Conservation (phyloP, 2,329 filamentous ascomycete genomes). For the Ophiognomonia clavigignenti-juglandacearum region DNA sequence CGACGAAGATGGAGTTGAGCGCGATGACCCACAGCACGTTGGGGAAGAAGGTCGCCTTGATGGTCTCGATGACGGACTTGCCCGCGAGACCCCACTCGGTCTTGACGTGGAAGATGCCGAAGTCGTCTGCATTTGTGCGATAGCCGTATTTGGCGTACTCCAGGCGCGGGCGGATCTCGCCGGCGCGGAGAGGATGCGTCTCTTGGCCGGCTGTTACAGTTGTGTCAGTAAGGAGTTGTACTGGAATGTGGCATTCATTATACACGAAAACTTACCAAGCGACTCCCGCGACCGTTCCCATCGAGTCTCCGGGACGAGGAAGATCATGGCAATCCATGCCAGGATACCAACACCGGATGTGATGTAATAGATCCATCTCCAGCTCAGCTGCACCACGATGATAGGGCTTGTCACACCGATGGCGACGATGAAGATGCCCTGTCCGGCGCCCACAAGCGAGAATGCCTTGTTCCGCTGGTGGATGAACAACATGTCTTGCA, state of each 20-base stretch:
- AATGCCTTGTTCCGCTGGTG: slow-evolving; percentile 21
- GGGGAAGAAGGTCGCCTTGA: slow-evolving; percentile 19
- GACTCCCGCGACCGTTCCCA: slow-evolving; percentile 17
- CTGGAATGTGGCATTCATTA: background rate
- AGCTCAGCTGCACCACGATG: slow-evolving; percentile 17
- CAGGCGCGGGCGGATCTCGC: slow-evolving; percentile 17
- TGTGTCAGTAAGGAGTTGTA: background rate
- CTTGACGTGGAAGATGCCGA: slow-evolving; percentile 17
- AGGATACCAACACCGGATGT: slow-evolving; percentile 15
- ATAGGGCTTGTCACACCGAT: slow-evolving; percentile 17
- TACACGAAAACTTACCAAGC: slow-evolving; percentile 16
- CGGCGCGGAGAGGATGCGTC: slow-evolving; percentile 16
- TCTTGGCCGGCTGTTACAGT: slow-evolving; percentile 16
- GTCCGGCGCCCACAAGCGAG: slow-evolving; percentile 19
- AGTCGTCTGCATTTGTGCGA: slow-evolving; percentile 17
- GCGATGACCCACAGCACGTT: slow-evolving; percentile 19
- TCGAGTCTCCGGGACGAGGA: slow-evolving; percentile 21
- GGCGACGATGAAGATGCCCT: slow-evolving; percentile 17
- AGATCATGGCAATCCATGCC: slow-evolving; percentile 19
- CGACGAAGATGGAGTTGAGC: slow-evolving; percentile 16
- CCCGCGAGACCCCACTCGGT: slow-evolving; percentile 17
- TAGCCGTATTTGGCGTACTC: slow-evolving; percentile 18
- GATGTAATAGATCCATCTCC: slow-evolving; percentile 22
- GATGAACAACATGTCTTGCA: slow-evolving; percentile 22
- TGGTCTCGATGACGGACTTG: slow-evolving; percentile 14